Evolutionary conservation across 352 stramenopile species (phyloP).

Genomic region (Pythium utonaiense): DNA sequence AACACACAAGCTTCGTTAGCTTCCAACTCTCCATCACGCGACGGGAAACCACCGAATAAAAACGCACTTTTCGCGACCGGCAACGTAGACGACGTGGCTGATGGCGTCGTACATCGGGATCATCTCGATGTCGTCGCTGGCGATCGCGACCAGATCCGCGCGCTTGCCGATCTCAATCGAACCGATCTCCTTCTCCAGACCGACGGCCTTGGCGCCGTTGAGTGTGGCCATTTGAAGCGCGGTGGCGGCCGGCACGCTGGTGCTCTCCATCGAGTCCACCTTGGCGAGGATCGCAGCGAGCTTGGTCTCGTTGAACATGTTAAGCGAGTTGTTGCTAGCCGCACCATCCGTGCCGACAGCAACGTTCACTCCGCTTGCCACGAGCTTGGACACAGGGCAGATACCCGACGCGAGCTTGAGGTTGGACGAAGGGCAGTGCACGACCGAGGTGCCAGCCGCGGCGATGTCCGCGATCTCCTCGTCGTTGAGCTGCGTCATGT

Average conservation of each 20-base stretch:
- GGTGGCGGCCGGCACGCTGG: constrained; percentile 46
- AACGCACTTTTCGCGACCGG: constrained; percentile 67
- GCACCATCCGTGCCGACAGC: constrained; percentile 84
- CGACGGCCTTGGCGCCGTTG: constrained; percentile 85
- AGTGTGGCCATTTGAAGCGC: constrained; percentile 87
- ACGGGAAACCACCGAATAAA: too few species aligned
- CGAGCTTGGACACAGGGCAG: constrained; percentile 65
- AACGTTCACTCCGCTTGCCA: constrained; percentile 83
- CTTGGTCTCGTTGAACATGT: constrained; percentile 91
- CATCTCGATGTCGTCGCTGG: constrained; percentile 81
- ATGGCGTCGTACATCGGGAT: constrained; percentile 87
- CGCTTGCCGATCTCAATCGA: constrained; percentile 84
- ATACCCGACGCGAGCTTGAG: constrained; percentile 88
- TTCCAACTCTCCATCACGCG: too few species aligned
- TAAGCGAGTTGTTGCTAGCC: constrained; percentile 87
- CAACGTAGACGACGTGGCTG: constrained; percentile 86
- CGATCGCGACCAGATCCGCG: constrained; percentile 80
- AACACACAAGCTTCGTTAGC: too few species aligned
- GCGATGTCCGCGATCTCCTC: constrained; percentile 74
- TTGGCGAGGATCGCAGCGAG: constrained; percentile 85
- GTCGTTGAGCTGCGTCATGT: constrained; percentile 86
- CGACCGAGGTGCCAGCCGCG: constrained; percentile 48
- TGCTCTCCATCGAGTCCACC: constrained; percentile 60
- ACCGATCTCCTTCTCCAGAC: constrained; percentile 74
- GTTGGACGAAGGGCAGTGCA: constrained; percentile 90